phyloP scores from a whole-genome alignment of 306 rosid species.

The Carpinus fangiana region DNA sequence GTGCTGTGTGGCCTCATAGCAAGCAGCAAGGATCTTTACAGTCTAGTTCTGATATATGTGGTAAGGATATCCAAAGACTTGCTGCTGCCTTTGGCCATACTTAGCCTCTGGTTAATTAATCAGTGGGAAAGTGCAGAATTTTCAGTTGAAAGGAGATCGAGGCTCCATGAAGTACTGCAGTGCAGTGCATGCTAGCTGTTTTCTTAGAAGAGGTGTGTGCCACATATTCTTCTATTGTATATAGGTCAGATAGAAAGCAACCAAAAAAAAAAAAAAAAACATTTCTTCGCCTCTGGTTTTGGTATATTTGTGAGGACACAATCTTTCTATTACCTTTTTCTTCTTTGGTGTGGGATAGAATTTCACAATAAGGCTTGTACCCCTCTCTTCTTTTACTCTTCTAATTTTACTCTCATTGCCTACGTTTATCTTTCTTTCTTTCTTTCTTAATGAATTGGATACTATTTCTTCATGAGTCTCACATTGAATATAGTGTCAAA shows the following conservation, averaged over 20 bases:
- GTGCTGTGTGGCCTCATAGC: conserved; percentile 37
- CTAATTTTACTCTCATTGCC: too few species aligned
- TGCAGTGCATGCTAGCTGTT: background rate
- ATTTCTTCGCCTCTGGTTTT: conserved; percentile 31
- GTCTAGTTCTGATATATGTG: conserved; percentile 15
- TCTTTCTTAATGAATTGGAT: background rate
- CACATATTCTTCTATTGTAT: conserved; percentile 40
- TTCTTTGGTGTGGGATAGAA: conserved; percentile 38
- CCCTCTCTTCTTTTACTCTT: conserved; percentile 29
- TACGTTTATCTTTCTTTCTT: too few species aligned
- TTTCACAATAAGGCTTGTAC: conserved; percentile 39
- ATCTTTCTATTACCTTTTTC: conserved; percentile 31
- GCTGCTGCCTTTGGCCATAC: conserved; percentile 53
- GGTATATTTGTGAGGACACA: conserved; percentile 40
- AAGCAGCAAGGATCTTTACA: conserved; percentile 39
- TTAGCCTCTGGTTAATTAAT: conserved; percentile 4
- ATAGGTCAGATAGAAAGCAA: conserved; percentile 22
- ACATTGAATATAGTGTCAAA: background rate
- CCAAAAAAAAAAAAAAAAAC: background rate
- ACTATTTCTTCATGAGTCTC: background rate
- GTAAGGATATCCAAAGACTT: conserved; percentile 46
- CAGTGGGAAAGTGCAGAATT: conserved; percentile 4
- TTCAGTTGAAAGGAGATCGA: background rate
- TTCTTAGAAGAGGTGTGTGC: conserved; percentile 38
- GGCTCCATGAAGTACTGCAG: background rate